These are phyloP conservation scores for Pleurotus pulmonarius DNA, from an alignment of 768 basidiomycete genomes.

Conservation along the genomic window DNA sequence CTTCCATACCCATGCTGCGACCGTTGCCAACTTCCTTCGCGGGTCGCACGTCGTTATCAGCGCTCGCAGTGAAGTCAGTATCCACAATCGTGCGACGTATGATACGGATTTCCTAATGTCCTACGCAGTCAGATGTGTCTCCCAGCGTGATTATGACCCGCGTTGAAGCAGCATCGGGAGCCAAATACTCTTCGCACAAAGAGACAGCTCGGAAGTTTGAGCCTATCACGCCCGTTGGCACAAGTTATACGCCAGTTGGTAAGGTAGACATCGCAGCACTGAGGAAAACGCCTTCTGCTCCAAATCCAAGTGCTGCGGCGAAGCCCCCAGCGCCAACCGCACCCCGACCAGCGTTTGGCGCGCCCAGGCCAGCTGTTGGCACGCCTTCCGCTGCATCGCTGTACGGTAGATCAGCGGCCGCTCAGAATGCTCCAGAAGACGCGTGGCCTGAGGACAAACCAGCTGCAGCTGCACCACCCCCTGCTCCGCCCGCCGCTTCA, in stretches of 20 bases:
- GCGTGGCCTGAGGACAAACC: slow-evolving; percentile 56
- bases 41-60: slow-evolving; percentile 84
- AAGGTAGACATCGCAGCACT: slow-evolving; percentile 65
- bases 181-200: slow-evolving; percentile 82
- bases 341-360: slow-evolving; percentile 45
- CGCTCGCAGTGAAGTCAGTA: slow-evolving; percentile 78
- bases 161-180: slow-evolving; percentile 86
- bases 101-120: background rate
- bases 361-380: slow-evolving; percentile 23
- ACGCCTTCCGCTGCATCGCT: slow-evolving; percentile 37
- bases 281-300: slow-evolving; percentile 29
- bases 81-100: background rate
- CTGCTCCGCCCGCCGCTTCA: slow-evolving; percentile 40
- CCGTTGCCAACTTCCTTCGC: slow-evolving; percentile 76
- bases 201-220: slow-evolving; percentile 70
- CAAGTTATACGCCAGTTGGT: slow-evolving; percentile 73
- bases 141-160: slow-evolving; percentile 80
- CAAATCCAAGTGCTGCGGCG: slow-evolving; percentile 17
- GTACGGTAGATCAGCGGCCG: slow-evolving; percentile 28
- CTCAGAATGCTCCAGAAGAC: slow-evolving; percentile 44
- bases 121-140: slow-evolving; percentile 69
- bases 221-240: slow-evolving; percentile 80
- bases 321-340: slow-evolving; percentile 37
- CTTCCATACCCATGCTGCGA: slow-evolving; percentile 82
- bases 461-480: slow-evolving; percentile 21